A percentile compares a stretch with the other conserved stretches of the same genome.
phyloP scores from a whole-genome alignment of 169 alveolate species.

The Eimeria falciformis region DNA sequence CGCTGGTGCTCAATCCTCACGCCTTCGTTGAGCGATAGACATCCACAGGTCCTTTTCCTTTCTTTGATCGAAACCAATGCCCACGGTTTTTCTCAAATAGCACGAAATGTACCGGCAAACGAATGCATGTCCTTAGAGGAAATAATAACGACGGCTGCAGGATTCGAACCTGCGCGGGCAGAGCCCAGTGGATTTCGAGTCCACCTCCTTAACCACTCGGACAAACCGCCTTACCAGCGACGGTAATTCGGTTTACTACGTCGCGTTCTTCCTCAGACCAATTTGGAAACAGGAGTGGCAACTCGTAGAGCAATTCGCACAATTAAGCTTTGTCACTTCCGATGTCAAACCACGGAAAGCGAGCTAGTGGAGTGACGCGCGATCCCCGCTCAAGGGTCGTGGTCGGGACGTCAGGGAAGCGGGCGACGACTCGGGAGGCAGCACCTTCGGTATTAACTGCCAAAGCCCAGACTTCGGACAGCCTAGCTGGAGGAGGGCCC shows the following conservation, averaged over 20 bases:
- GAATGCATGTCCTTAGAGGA: background rate
- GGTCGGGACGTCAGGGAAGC: background rate
- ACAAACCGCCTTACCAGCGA: slow-evolving; percentile 60
- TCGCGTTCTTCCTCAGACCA: background rate
- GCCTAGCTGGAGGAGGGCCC: no score
- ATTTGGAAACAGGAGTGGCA: no score
- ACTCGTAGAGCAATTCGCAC: background rate
- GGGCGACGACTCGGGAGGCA: background rate
- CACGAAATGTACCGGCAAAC: no score
- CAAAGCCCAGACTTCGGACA: background rate
- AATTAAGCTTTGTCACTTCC: background rate
- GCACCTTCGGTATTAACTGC: background rate
- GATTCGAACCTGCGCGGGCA: slow-evolving; percentile 99
- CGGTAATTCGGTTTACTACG: background rate
- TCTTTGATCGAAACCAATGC: no score
- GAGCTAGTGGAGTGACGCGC: slow-evolving; percentile 31
- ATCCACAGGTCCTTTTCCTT: no score
- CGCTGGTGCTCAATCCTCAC: no score
- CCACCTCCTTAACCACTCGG: slow-evolving; percentile 79
- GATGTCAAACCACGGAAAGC: slow-evolving; percentile 30
- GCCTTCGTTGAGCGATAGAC: no score
- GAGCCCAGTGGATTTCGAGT: slow-evolving; percentile 91
- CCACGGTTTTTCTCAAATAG: no score
- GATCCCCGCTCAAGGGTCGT: background rate
- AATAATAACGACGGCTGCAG: slow-evolving; percentile 89